A percentile compares a stretch with the other conserved stretches of the same genome.
Conservation (phyloP, 2,329 filamentous ascomycete species). For the Arthrobotrys musiformis region DNA sequence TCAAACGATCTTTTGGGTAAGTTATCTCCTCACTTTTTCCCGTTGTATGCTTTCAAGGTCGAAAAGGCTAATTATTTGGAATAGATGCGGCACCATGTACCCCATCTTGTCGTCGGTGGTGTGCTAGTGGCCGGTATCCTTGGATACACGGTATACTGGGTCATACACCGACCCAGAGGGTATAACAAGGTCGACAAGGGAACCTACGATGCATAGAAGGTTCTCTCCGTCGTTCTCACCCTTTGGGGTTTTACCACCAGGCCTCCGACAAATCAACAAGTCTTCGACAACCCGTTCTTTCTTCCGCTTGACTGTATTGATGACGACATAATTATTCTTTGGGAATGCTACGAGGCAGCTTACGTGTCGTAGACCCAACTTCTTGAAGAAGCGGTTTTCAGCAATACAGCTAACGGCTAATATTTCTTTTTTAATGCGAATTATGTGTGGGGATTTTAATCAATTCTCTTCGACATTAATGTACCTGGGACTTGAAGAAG, state of each 20-base stretch:
- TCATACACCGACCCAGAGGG: conserved; percentile 36
- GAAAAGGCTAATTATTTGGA: neutral
- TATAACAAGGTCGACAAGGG: conserved; percentile 47
- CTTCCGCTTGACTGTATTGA: conserved; percentile 14
- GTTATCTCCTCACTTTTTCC: conserved; percentile 48
- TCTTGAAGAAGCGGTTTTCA: neutral
- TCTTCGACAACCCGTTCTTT: neutral
- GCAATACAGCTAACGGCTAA: neutral
- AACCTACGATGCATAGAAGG: conserved; percentile 39
- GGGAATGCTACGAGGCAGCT: neutral
- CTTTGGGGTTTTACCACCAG: neutral
- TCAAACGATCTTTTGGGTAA: conserved; percentile 66
- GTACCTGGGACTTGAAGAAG: neutral
- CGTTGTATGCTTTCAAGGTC: neutral
- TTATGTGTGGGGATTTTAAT: conserved; percentile 32
- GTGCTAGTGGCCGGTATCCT: conserved; percentile 28
- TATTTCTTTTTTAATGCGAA: conserved; percentile 26
- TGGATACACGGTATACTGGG: conserved; percentile 50
- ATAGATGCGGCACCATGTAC: conserved; percentile 52
- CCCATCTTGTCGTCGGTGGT: conserved; percentile 39
- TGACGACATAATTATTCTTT: neutral
- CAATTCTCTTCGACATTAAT: conserved; percentile 4
- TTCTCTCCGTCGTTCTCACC: neutral
- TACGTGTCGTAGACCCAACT: neutral
- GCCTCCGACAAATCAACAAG: neutral